phyloP scores from a whole-genome alignment of 73 alveolate genomes.

The Strombidium stylifer region DNA sequence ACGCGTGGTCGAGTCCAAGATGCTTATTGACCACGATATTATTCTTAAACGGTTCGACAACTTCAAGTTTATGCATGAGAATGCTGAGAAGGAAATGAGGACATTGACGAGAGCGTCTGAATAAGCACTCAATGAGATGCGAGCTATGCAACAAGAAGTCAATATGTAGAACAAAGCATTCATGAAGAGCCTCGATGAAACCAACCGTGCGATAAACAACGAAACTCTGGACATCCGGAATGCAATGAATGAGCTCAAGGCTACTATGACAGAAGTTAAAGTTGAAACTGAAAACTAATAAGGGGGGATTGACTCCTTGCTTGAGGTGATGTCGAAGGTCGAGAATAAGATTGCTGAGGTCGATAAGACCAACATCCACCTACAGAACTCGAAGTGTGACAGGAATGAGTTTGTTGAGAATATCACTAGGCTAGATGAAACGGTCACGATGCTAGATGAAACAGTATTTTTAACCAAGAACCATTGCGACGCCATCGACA shows the following conservation, averaged over 20 bases:
- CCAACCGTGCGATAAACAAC: neutral
- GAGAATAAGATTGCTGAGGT: neutral
- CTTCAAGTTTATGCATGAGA: neutral
- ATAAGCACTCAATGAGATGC: slow-evolving; percentile 1
- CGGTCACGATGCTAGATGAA: neutral
- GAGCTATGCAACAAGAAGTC: neutral
- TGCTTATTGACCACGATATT: neutral
- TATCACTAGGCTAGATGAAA: neutral
- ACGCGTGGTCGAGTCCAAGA: neutral
- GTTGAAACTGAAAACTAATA: neutral
- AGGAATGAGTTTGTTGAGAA: neutral
- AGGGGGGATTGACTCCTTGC: neutral
- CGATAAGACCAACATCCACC: neutral
- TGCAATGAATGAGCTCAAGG: neutral
- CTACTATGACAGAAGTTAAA: neutral
- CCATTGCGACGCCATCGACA: neutral
- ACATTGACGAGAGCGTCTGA: neutral
- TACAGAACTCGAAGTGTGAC: neutral
- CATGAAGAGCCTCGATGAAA: neutral
- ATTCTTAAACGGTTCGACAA: neutral
- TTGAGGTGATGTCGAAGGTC: neutral
- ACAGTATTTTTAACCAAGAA: neutral
- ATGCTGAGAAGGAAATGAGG: neutral
- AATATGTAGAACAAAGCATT: neutral
- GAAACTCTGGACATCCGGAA: slow-evolving; percentile 8